These are phyloP conservation scores for Senna siamea DNA, from an alignment of 306 rosid genomes.

Conservation along the genomic window DNA sequence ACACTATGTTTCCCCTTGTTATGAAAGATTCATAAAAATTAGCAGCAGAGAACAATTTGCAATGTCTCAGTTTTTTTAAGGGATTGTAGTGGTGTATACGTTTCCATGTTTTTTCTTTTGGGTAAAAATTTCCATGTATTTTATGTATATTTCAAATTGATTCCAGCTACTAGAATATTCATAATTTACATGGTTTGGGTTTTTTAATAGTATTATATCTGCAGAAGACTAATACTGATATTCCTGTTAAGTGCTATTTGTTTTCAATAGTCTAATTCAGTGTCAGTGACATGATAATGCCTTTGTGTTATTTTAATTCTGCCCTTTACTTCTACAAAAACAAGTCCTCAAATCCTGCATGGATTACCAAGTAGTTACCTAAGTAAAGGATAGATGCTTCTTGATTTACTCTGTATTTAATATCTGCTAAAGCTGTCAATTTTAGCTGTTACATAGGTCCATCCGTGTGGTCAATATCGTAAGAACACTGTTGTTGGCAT, in stretches of 20 bases:
- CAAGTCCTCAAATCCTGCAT: slow-evolving; percentile 7
- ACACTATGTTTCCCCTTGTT: neutral
- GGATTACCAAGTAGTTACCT: slow-evolving; percentile 23
- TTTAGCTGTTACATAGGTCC: slow-evolving; percentile 70
- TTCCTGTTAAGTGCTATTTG: neutral
- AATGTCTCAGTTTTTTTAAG: neutral
- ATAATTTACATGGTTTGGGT: neutral
- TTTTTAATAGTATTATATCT: slow-evolving; percentile 5
- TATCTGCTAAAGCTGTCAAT: slow-evolving; percentile 38
- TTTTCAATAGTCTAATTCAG: neutral
- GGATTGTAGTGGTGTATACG: neutral
- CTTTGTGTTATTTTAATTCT: slow-evolving; percentile 15
- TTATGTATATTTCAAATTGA: neutral
- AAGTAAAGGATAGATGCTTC: slow-evolving; percentile 1
- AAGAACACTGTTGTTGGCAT: slow-evolving; percentile 95
- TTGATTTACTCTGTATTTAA: slow-evolving; percentile 8
- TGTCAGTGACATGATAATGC: neutral
- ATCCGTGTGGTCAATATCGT: slow-evolving; percentile 98
- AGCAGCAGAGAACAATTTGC: neutral
- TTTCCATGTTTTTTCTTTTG: neutral
- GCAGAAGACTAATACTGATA: slow-evolving; percentile 5
- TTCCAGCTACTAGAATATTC: neutral
- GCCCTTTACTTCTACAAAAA: slow-evolving; percentile 15
- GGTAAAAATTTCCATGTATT: neutral
- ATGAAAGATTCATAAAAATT: neutral